phyloP scores from a whole-genome alignment of 2,329 filamentous ascomycete genomes.

The Xylariaceae sp. region DNA sequence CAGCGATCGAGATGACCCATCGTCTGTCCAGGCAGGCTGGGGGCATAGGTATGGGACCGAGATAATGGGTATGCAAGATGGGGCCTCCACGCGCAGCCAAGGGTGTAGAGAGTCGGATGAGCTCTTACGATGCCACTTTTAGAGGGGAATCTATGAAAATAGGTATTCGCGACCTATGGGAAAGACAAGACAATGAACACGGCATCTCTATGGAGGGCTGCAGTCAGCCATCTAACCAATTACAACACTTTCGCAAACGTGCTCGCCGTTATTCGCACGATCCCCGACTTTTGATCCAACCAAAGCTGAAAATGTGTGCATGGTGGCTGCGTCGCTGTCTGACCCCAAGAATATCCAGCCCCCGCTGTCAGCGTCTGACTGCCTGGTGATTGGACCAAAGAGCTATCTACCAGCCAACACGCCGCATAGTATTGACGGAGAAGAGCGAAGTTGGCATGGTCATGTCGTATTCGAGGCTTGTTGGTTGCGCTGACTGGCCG shows the following conservation, averaged over 20 bases:
- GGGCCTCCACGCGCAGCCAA: constrained; percentile 11
- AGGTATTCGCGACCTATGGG: constrained; percentile 23
- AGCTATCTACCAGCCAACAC: constrained; percentile 8
- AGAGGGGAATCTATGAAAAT: constrained; percentile 15
- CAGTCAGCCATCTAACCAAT: constrained; percentile 6
- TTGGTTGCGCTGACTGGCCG: constrained; percentile 16
- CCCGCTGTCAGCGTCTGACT: constrained; percentile 21
- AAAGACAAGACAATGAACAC: constrained; percentile 16
- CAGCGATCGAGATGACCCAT: constrained; percentile 5
- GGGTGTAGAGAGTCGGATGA: constrained; percentile 21
- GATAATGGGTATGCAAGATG: constrained; percentile 14
- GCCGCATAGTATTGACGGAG: constrained; percentile 14
- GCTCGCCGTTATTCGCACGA: constrained; percentile 1
- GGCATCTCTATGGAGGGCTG: neutral
- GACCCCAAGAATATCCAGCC: constrained; percentile 16
- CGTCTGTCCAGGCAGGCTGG: constrained; percentile 6
- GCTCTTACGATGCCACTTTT: constrained; percentile 32
- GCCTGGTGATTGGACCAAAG: constrained; percentile 12
- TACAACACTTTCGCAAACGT: neutral
- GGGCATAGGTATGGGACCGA: constrained; percentile 20
- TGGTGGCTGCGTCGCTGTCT: constrained; percentile 10
- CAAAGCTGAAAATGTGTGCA: constrained; percentile 19
- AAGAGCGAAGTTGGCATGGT: constrained; percentile 14
- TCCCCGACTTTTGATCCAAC: no score
- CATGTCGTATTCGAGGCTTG: constrained; percentile 18